Evolutionary conservation across 2,329 filamentous ascomycete genomes (phyloP).

Genomic region (Penicillium thymicola): DNA sequence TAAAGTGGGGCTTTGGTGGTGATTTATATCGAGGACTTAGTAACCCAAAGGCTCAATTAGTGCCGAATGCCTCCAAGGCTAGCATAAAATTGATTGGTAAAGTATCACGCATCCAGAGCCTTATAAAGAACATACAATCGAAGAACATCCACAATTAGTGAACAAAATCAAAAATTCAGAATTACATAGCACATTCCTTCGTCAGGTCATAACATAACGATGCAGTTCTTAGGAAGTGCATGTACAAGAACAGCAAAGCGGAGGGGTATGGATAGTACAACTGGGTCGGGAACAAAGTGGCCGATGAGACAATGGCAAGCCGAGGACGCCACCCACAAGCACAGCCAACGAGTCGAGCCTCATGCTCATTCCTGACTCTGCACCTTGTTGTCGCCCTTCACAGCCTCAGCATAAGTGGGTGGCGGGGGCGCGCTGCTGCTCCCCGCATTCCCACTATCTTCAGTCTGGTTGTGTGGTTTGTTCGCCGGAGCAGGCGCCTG

Average conservation of each 20-base stretch:
- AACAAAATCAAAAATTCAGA: constrained; percentile 6
- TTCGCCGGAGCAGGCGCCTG: constrained; percentile 18
- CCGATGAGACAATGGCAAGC: background rate
- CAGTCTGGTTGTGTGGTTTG: constrained; percentile 23
- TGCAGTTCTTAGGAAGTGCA: constrained; percentile 1
- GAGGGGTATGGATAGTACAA: constrained; percentile 1
- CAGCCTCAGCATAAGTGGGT: constrained; percentile 85
- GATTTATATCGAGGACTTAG: background rate
- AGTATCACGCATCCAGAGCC: background rate
- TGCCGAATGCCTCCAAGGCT: background rate
- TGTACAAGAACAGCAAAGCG: background rate
- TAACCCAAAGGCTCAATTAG: background rate
- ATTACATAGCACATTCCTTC: constrained; percentile 22
- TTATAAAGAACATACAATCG: background rate
- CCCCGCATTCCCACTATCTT: constrained; percentile 18
- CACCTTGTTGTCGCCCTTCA: constrained; percentile 87
- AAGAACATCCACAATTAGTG: background rate
- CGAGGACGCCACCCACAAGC: background rate
- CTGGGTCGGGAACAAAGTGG: background rate
- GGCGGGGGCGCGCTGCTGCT: constrained; percentile 49
- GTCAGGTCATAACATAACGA: constrained; percentile 19
- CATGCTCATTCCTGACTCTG: constrained; percentile 60
- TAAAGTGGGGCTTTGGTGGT: background rate
- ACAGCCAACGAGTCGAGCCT: background rate
- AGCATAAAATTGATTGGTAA: background rate